Evolutionary conservation across 495 filamentous ascomycete species (phyloP).

Genomic region (Opeltia flavorubescens): DNA sequence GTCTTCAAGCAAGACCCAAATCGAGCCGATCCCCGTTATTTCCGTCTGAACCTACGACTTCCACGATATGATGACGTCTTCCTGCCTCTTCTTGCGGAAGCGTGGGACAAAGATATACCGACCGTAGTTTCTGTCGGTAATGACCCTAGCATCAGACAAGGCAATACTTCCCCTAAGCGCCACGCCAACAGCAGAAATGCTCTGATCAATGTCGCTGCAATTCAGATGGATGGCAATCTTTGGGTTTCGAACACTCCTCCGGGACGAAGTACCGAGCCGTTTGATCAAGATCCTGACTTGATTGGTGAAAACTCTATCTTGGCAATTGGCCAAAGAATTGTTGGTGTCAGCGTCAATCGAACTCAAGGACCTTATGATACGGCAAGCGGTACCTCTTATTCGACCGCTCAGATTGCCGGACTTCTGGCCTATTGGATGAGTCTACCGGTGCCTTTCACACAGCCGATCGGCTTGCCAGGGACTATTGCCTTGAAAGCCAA

Average conservation of each 20-base stretch:
- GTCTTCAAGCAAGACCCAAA: neutral
- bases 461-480: too few species aligned
- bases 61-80: neutral
- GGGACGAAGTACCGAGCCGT: neutral
- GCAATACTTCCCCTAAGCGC: neutral
- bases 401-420: neutral
- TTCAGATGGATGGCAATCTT: neutral
- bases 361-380: neutral
- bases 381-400: neutral
- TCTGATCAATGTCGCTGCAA: neutral
- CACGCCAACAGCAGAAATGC: neutral
- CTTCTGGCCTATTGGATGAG: neutral
- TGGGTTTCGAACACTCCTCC: neutral
- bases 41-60: neutral
- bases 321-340: neutral
- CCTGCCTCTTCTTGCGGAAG: neutral
- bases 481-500: too few species aligned
- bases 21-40: neutral
- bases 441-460: too few species aligned
- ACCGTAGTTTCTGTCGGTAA: neutral
- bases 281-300: neutral
- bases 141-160: neutral
- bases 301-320: neutral
- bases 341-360: neutral
- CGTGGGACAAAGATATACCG: neutral